Evolutionary conservation across 2,329 filamentous ascomycete species (phyloP), one percentile per base, ranked within the genome.

Genomic region (Diaporthe vaccinii): DNA sequence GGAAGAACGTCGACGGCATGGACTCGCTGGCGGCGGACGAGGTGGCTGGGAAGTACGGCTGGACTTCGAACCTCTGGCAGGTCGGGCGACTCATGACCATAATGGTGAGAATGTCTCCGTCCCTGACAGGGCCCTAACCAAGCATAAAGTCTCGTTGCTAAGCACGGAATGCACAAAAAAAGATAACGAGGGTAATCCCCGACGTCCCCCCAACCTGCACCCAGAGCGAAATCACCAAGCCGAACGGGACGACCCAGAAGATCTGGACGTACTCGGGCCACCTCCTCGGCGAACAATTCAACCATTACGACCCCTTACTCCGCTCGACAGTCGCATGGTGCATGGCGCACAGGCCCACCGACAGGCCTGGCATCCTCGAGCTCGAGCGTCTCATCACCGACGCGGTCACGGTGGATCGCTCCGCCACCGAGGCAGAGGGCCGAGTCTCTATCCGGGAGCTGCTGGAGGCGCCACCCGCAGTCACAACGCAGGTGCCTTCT

Each of bases 1-100:
- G 59, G 61, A 58, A 68, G 22, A 62, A 74, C n/a, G 4, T 44
- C 15, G 49, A 55, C 17, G 5, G 22, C 10, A 68, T 58, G 20
- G 72, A 74, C 49, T 41, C 31, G 17, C 28, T 68, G 7, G 31
- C 28, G 2, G 49, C 28, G n/a, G 59, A 68, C 22, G 72, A 74
- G 1, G 49, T 53, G 25, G 46, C 71, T 2, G 71, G 71, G 1
- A 65, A 67, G 17, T 73, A 49, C n/a, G 61, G 53, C 61, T 74
- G 72, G 72, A 36, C 55, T 20, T 41, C 71, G 36, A 74, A 74
- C 36, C 22, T 74, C 51, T 74, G 72, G 72, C 59, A 67, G 49
- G 61, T 49, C 7, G 72, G 46, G 20, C 72, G 44, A 9, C 61
- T 68, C 10, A 74, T 74, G 72, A 46, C 36, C 9, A 74, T 74